These are phyloP conservation scores for Fraxinus cuspidata DNA, from an alignment of 257 asterid genomes.

Conservation along the genomic window DNA sequence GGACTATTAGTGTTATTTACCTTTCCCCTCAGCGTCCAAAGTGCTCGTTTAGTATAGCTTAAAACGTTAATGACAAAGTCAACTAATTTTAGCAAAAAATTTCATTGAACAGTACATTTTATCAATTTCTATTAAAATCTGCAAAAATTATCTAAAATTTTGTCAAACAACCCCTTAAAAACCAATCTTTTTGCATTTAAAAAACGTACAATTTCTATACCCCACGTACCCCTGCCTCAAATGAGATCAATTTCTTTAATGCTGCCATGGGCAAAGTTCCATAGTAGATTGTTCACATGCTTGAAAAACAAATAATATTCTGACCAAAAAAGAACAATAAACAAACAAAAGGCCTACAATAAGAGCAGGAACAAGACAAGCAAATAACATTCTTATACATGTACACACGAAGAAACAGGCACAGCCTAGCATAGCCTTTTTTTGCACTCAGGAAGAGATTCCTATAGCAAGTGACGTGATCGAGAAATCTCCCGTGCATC, in stretches of 20 bases:
- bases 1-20: too few relatives aligned
- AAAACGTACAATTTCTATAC: too few relatives aligned
- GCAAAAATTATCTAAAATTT: too few relatives aligned
- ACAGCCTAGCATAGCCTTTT: conserved; percentile 18
- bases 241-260: neutral
- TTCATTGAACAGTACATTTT: too few relatives aligned
- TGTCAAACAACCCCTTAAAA: too few relatives aligned
- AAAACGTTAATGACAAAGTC: too few relatives aligned
- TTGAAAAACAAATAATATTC: neutral
- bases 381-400: conserved; percentile 32
- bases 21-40: too few relatives aligned
- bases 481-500: neutral
- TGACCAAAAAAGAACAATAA: conserved; percentile 27
- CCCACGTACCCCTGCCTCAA: neutral
- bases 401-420: conserved; percentile 30
- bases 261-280: neutral
- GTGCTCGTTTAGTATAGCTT: too few relatives aligned
- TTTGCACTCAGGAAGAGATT: conserved; percentile 21
- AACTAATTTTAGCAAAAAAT: too few relatives aligned
- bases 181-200: too few relatives aligned
- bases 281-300: neutral
- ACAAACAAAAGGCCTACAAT: conserved; percentile 31
- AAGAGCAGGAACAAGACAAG: conserved; percentile 36
- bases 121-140: too few relatives aligned
- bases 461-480: neutral